phyloP scores from a whole-genome alignment of 2,329 filamentous ascomycete species.

The Pezicula radicicola region DNA sequence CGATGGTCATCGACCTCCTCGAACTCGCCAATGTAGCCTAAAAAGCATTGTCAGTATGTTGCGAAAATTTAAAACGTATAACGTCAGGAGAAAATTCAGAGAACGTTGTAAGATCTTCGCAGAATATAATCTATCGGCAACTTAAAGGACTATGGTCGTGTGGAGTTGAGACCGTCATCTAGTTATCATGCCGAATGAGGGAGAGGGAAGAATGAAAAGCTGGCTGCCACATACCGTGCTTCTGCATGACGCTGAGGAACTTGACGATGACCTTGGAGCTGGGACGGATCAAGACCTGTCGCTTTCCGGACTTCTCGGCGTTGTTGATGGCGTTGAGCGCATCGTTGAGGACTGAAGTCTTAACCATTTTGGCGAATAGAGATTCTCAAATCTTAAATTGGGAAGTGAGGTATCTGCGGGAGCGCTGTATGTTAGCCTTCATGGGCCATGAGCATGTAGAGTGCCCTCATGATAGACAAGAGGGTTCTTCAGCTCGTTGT shows the following conservation, averaged over 20 bases:
- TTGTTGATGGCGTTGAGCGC: slow-evolving; percentile 99
- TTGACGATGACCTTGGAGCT: slow-evolving; percentile 99
- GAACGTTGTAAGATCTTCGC: slow-evolving; percentile 97
- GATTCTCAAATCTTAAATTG: slow-evolving; percentile 73
- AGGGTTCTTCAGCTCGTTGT: slow-evolving; percentile 71
- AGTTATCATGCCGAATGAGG: slow-evolving; percentile 97
- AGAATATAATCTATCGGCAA: slow-evolving; percentile 88
- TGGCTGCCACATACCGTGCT: slow-evolving; percentile 77
- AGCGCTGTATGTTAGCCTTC: slow-evolving; percentile 55
- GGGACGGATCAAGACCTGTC: slow-evolving; percentile 96
- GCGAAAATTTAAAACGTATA: slow-evolving; percentile 89
- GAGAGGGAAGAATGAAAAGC: slow-evolving; percentile 11
- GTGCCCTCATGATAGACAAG: slow-evolving; percentile 56
- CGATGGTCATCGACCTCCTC: slow-evolving; percentile 99
- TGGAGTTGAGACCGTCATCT: slow-evolving; percentile 85
- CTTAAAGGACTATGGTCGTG: slow-evolving; percentile 99
- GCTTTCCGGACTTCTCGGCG: slow-evolving; percentile 99
- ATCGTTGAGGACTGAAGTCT: slow-evolving; percentile 99
- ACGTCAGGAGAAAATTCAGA: slow-evolving; percentile 73
- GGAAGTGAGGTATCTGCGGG: slow-evolving; percentile 64
- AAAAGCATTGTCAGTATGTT: slow-evolving; percentile 66
- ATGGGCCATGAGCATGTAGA: slow-evolving; percentile 63
- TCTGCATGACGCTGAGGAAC: slow-evolving; percentile 99
- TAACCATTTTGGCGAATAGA: slow-evolving; percentile 89
- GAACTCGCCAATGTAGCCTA: slow-evolving; percentile 99